Evolutionary conservation across 2,329 filamentous ascomycete species (phyloP), one percentile per base, ranked within the genome.

Genomic region (Aspergillus pseudonomiae): DNA sequence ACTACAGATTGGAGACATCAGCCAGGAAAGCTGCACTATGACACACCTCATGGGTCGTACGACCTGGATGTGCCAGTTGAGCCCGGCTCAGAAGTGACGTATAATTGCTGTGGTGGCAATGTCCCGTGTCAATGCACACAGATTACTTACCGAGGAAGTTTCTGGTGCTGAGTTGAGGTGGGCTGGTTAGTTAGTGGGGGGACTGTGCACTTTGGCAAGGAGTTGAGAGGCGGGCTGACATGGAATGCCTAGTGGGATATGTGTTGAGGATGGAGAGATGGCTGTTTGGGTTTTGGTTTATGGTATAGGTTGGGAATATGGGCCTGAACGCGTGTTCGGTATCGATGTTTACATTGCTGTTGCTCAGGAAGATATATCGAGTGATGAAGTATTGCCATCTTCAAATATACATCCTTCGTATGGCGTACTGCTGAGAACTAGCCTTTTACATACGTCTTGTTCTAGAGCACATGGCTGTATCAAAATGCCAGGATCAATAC

Each of bases 381-480:
- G 41, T 43, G 21, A 43, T 43, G 19, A 43, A 43, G 41, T 11
- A 1, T 10, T 43, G 6, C 3, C 2, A 6, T 11, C 4, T 43
- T 4, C 0, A 21, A 43, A 43, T 21, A 4, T 43, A 43, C 7
- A 21, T 21, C 0, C 14, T 6, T 36, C 0, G 2, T 2, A 4
- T 0, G 14, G 5, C 16, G 1, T 36, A 3, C 0, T 14, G 3
- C 6, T 7, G 1, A 6, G 5, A 14, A 7, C 16, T 3, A 6
- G 12, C 5, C 16, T 36, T 36, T 16, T 6, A 36, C 6, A 36
- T 16, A 36, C 14, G 12, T 36, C 30, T 3, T 34, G 32, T 12
- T 34, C 32, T 34, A 12, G 11, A 34, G 11, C 10, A 34, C 32
- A 0, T 34, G 10, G 12, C 11, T 34, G 32, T 12, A 34, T 4